phyloP scores from a whole-genome alignment of 192 early-diverging fungal species.

The Umbelopsis sp. region DNA sequence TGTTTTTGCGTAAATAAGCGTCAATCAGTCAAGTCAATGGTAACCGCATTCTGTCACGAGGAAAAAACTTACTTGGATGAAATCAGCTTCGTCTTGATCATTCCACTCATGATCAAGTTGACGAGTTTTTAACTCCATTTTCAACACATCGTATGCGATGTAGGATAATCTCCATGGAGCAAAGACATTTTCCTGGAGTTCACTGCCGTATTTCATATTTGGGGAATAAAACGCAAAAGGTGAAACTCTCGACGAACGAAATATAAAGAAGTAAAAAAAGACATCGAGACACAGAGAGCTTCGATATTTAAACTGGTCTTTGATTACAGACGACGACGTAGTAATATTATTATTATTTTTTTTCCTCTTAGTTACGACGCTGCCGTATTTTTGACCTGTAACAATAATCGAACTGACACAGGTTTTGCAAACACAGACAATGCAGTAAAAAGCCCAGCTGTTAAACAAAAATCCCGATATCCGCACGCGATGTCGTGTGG shows the following conservation, averaged over 20 bases:
- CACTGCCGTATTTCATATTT: slow-evolving; percentile 36
- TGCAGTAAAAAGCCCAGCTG: too few relatives aligned
- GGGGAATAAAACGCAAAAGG: neutral
- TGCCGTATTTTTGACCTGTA: too few relatives aligned
- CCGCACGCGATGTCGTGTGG: slow-evolving; percentile 6
- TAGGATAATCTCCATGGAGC: slow-evolving; percentile 37
- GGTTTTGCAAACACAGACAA: too few relatives aligned
- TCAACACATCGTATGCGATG: slow-evolving; percentile 34
- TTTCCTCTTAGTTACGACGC: too few relatives aligned
- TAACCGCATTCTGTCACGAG: neutral
- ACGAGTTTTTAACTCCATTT: slow-evolving; percentile 42
- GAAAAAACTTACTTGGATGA: slow-evolving; percentile 6
- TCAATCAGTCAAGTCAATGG: neutral
- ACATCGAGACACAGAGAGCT: too few relatives aligned
- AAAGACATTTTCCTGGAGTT: slow-evolving; percentile 40
- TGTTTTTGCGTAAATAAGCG: neutral
- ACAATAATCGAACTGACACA: too few relatives aligned
- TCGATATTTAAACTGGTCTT: too few relatives aligned
- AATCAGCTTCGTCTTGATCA: slow-evolving; percentile 63
- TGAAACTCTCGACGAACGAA: neutral
- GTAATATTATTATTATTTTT: too few relatives aligned
- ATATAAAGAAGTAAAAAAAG: neutral
- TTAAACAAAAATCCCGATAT: neutral
- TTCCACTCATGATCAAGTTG: slow-evolving; percentile 54
- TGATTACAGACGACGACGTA: too few relatives aligned